Conservation (phyloP, 73 alveolate species). For the Paramecium tetraurelia region DNA sequence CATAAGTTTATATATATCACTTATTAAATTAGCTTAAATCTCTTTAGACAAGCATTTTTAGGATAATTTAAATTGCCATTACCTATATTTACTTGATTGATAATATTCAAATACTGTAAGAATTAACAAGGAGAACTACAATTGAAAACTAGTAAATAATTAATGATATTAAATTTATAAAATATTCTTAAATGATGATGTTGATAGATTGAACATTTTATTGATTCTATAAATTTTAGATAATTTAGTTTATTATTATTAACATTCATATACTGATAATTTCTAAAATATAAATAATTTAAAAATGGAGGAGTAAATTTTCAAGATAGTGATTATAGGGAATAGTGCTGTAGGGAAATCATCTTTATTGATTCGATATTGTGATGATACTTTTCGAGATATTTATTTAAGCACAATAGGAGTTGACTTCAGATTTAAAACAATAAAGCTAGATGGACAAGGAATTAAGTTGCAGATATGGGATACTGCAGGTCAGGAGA, state of each 20-base stretch:
- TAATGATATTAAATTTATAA: too few species aligned
- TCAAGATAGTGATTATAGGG: slow-evolving; percentile 75
- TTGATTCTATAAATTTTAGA: not conserved
- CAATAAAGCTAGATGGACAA: slow-evolving; percentile 65
- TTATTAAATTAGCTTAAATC: too few species aligned
- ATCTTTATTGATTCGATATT: slow-evolving; percentile 67
- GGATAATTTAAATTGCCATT: too few species aligned
- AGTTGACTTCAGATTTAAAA: slow-evolving; percentile 77
- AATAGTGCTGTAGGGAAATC: slow-evolving; percentile 78
- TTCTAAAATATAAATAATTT: not conserved
- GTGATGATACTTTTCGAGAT: slow-evolving; percentile 68
- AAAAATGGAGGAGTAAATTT: slow-evolving; percentile 65
- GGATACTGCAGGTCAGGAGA: slow-evolving; percentile 65
- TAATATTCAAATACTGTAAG: too few species aligned
- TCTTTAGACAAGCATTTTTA: too few species aligned
- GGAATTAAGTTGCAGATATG: slow-evolving; percentile 66
- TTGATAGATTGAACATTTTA: not conserved
- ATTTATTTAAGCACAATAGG: slow-evolving; percentile 79
- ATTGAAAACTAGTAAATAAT: too few species aligned
- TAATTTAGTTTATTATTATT: not conserved
- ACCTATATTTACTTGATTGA: too few species aligned
- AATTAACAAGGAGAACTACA: too few species aligned
- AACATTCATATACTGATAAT: not conserved
- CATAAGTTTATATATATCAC: too few species aligned
- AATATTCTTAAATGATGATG: too few species aligned